A percentile compares a stretch with the other conserved stretches of the same genome.
phyloP scores from a whole-genome alignment of 768 basidiomycete genomes.

The Filobasidium floriforme region DNA sequence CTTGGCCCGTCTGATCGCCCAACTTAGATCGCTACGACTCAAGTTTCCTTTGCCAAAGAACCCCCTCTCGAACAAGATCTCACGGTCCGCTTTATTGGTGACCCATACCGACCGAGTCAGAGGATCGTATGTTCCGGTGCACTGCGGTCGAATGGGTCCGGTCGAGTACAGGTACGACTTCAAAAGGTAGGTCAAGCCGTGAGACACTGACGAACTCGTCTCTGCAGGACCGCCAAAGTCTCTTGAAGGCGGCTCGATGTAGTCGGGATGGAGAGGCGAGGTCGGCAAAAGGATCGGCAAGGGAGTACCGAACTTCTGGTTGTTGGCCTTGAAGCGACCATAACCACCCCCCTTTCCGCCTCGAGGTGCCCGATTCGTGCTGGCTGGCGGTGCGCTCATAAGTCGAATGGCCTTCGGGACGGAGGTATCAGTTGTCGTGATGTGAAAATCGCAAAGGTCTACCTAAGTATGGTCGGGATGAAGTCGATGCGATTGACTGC shows the following conservation, averaged over 20 bases:
- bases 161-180: constrained; percentile 51
- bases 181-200: constrained; percentile 40
- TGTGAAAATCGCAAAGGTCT: no score
- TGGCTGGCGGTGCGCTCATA: background rate
- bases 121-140: constrained; percentile 68
- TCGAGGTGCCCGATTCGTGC: background rate
- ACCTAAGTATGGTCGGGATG: no score
- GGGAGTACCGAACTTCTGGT: constrained; percentile 37
- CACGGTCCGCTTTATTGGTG: constrained; percentile 56
- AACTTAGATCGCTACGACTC: constrained; percentile 89
- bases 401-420: no score
- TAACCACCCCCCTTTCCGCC: constrained; percentile 7
- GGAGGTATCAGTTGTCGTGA: no score
- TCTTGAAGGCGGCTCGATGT: constrained; percentile 13
- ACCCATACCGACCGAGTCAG: constrained; percentile 85
- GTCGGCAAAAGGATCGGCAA: constrained; percentile 35
- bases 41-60: constrained; percentile 97
- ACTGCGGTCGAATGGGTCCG: constrained; percentile 63
- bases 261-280: constrained; percentile 23
- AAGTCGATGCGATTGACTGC: no score
- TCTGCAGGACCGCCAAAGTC: background rate
- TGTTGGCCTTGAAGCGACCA: constrained; percentile 23
- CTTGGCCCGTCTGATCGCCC: constrained; percentile 74
- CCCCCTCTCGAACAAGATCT: constrained; percentile 73
- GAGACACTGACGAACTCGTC: constrained; percentile 12